phyloP scores from a whole-genome alignment of 2,329 filamentous ascomycete species.

The Aspergillus fumigatus region DNA sequence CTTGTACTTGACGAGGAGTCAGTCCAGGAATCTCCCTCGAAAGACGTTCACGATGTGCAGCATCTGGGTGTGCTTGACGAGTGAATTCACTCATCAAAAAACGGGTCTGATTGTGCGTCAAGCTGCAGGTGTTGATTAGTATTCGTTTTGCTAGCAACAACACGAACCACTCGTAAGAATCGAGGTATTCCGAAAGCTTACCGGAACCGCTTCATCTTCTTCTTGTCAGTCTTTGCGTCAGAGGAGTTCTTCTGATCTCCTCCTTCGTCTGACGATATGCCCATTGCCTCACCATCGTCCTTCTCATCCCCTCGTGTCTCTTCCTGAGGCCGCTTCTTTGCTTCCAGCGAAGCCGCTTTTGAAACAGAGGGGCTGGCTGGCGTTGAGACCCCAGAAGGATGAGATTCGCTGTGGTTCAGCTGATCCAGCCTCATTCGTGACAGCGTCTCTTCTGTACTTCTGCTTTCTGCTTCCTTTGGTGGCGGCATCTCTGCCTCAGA shows the following conservation, averaged over 20 bases:
- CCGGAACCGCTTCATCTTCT: slow-evolving; percentile 44
- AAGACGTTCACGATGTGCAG: slow-evolving; percentile 79
- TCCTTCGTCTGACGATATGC: slow-evolving; percentile 28
- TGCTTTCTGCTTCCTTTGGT: slow-evolving; percentile 11
- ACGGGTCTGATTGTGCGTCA: slow-evolving; percentile 94
- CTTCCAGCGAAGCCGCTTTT: slow-evolving; percentile 8
- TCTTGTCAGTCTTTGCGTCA: slow-evolving; percentile 32
- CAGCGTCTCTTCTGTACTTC: slow-evolving; percentile 12
- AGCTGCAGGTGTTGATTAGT: slow-evolving; percentile 46
- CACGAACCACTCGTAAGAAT: background rate
- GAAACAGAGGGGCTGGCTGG: slow-evolving; percentile 12
- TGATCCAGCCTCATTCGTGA: slow-evolving; percentile 25
- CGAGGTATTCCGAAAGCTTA: slow-evolving; percentile 7
- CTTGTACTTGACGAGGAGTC: slow-evolving; percentile 88
- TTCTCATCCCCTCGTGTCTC: slow-evolving; percentile 16
- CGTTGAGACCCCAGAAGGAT: slow-evolving; percentile 12
- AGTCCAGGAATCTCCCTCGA: slow-evolving; percentile 87
- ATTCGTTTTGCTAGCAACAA: background rate
- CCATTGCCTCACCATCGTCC: slow-evolving; percentile 14
- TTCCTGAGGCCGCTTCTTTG: slow-evolving; percentile 6
- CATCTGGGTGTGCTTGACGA: slow-evolving; percentile 89
- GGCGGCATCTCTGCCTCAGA: slow-evolving; percentile 17
- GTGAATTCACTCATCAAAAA: slow-evolving; percentile 97
- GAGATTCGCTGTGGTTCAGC: slow-evolving; percentile 18
- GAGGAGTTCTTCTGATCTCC: slow-evolving; percentile 26